Evolutionary conservation across 1,139 yeast genomes (phyloP), one percentile per base, ranked within the genome.

Genomic region (Casaregolazyma suthepensis): DNA sequence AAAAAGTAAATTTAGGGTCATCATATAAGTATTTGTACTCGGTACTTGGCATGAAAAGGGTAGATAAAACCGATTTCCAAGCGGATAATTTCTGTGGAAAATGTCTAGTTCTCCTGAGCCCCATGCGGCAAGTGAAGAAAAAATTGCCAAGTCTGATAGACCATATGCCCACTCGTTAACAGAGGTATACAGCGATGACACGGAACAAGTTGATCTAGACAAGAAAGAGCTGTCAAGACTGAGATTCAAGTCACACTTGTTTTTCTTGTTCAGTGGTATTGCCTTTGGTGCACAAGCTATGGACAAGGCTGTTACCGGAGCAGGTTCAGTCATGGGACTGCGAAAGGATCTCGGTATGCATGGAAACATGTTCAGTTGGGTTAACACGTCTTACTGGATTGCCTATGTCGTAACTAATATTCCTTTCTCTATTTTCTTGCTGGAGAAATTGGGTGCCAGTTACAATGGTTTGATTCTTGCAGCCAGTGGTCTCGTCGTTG

Each of bases 291-390:
- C 77, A 46, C 89, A 83, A 65, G 81, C 77, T 56, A 80, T 84
- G 82, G 90, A 84, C 66, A 85, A 85, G 63, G 68, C 76, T 17
- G 70, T 85, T 5, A 79, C 75, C 38, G 72, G 82, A 13, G 77
- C 76, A 55, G 87, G 86, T 6, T 74, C 85, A 0, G 73, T 83
- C 48, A 72, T 82, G 75, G 86, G 86, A 0, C 71, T 82, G 52
- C 71, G 70, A 55, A 58, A 66, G 2, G 69, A 74, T 54, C 60
- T 74, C 49, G 40, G 57, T 35, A 62, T 63, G 65, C 58, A 61
- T 17, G 72, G 71, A n/a, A 62, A 69, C 42, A 71, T 71, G 49
- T 75, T 71, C 59, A 70, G 73, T 7, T 81, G 85, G 78, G 69
- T 79, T 45, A 80, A 82, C 19, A 80, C 85, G 1, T 75, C 80